Evolutionary conservation across 78 protist species (phyloP).

Genomic region (Dictyostelium intermedium): DNA sequence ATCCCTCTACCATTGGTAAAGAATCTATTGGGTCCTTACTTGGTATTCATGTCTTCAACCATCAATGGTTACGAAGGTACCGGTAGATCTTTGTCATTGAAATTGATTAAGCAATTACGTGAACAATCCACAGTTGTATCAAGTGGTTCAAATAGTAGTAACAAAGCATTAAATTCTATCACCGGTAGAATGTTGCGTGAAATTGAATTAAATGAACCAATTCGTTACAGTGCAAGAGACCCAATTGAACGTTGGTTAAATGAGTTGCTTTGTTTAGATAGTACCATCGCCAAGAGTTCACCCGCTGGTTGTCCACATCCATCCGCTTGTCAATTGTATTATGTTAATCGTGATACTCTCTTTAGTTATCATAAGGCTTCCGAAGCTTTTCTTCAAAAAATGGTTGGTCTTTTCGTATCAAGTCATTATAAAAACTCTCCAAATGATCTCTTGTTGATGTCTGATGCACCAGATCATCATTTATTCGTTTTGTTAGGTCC

Average conservation of each 20-base stretch:
- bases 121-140: slow-evolving; percentile 33
- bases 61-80: slow-evolving; percentile 99
- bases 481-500: slow-evolving; percentile 97
- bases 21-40: slow-evolving; percentile 92
- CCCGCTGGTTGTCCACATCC: slow-evolving; percentile 93
- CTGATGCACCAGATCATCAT: slow-evolving; percentile 99
- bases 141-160: neutral
- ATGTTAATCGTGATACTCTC: slow-evolving; percentile 98
- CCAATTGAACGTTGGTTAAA: slow-evolving; percentile 94
- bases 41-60: slow-evolving; percentile 95
- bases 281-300: slow-evolving; percentile 9
- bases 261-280: slow-evolving; percentile 96
- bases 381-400: slow-evolving; percentile 95
- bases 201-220: slow-evolving; percentile 96
- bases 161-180: neutral
- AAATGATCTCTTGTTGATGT: slow-evolving; percentile 98
- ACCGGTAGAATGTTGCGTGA: slow-evolving; percentile 87
- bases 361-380: slow-evolving; percentile 97
- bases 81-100: slow-evolving; percentile 99
- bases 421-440: slow-evolving; percentile 99
- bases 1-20: slow-evolving; percentile 98
- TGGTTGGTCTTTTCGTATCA: slow-evolving; percentile 97
- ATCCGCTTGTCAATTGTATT: slow-evolving; percentile 93
- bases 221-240: slow-evolving; percentile 87
- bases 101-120: slow-evolving; percentile 96